Evolutionary conservation across 176 grass and related monocot genomes (phyloP), one percentile per base, ranked within the genome.

Genomic region (Thinopyrum elongatum): DNA sequence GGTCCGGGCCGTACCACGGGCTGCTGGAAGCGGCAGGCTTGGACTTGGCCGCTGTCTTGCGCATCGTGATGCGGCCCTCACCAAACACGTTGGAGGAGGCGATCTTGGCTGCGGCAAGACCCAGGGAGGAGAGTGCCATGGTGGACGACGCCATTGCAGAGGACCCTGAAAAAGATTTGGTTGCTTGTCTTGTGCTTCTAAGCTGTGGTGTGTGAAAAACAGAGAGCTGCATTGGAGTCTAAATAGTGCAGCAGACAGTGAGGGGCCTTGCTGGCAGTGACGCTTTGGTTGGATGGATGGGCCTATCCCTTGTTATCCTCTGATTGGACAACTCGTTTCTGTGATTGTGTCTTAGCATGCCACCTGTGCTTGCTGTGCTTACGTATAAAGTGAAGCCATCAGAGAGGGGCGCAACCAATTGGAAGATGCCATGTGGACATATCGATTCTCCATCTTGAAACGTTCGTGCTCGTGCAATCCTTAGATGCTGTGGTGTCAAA

Each of bases 111-210:
- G 76, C 77, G 11, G 87, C 59, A 9, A 89, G 46, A 21, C 27
- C 82, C 0, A 70, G 31, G 42, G 82, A 81, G 77, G 82, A 85
- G 60, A 81, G 87, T 17, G 77, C 38, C 82, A 89, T 69, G 44
- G 77, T 85, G 33, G 77, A 89, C 2, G 77, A 27, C 3, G 77
- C 82, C 82, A n/a, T n/a, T 31, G 3, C 13, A 39, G 49, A 8
- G 17, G 1, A 15, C 10, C 38, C 25, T 39, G 8, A 3, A 15
- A 15, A 15, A 75, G 7, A 21, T 44, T 51, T 8, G 27, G 73
- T 51, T 76, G 42, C 73, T 12, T 21, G 47, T 7, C 73, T 59
- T 44, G 44, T 42, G 67, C 57, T 74, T 29, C 25, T 33, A 77
- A 42, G 82, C 57, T 55, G 59, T 57, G 34, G 33, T 76, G 82